These are phyloP conservation scores for Phytophthora sp. DNA, from an alignment of 352 stramenopile genomes.

Conservation along the genomic window DNA sequence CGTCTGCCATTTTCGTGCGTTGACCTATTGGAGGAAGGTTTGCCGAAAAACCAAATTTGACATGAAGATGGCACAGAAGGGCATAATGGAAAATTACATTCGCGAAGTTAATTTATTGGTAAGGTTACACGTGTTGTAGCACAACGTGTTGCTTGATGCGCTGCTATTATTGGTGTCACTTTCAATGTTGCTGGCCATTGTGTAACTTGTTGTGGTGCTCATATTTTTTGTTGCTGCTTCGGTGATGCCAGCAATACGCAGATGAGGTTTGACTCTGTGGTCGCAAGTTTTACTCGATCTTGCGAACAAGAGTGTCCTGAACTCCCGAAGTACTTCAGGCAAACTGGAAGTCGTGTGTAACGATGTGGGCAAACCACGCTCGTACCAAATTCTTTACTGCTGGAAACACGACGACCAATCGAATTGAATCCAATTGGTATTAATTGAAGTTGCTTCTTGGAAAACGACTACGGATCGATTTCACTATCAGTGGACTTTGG, in stretches of 20 bases:
- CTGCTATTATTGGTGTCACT: too few relatives aligned
- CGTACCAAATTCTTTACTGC: conserved; percentile 1
- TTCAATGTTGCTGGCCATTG: conserved; percentile 4
- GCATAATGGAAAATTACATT: neutral
- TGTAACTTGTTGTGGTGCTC: too few relatives aligned
- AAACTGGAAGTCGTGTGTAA: conserved; percentile 7
- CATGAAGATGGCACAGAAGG: neutral
- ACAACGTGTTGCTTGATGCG: neutral
- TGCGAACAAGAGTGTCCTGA: too few relatives aligned
- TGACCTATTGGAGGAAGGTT: conserved; percentile 12
- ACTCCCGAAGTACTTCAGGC: too few relatives aligned
- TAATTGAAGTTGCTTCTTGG: conserved; percentile 10
- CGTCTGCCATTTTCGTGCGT: conserved; percentile 11
- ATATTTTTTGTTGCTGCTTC: too few relatives aligned
- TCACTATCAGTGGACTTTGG: neutral
- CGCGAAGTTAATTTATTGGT: conserved; percentile 12
- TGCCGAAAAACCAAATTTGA: neutral
- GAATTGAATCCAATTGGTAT: conserved; percentile 20
- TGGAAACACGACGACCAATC: conserved; percentile 6
- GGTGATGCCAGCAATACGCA: too few relatives aligned
- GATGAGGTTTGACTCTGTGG: too few relatives aligned
- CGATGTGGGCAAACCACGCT: conserved; percentile 11
- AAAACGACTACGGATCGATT: neutral
- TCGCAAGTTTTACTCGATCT: too few relatives aligned
- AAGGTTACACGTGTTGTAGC: neutral